These are phyloP conservation scores for Ophiocordyceps polyrhachis-furcata DNA, from an alignment of 2,329 filamentous ascomycete species.

Conservation along the genomic window DNA sequence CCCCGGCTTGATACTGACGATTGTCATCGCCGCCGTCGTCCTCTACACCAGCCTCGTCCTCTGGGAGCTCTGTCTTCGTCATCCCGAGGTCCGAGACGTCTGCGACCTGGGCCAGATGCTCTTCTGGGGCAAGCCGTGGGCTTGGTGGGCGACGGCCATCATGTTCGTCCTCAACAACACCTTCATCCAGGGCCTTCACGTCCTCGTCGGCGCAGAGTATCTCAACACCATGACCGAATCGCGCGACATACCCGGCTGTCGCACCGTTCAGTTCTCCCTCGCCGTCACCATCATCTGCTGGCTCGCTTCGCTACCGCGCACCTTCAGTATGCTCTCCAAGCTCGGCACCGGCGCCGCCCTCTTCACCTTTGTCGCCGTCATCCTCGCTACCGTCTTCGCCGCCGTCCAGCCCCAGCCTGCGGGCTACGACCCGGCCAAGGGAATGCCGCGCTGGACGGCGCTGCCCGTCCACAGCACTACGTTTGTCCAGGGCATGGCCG, in stretches of 20 bases:
- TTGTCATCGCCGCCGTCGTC: slow-evolving; percentile 58
- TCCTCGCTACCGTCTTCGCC: slow-evolving; percentile 68
- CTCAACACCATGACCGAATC: slow-evolving; percentile 71
- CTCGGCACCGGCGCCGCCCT: slow-evolving; percentile 62
- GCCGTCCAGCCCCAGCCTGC: slow-evolving; percentile 58
- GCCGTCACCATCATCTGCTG: slow-evolving; percentile 60
- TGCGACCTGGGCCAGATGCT: slow-evolving; percentile 93
- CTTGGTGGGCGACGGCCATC: slow-evolving; percentile 49
- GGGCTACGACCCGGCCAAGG: slow-evolving; percentile 37
- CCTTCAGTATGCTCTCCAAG: slow-evolving; percentile 63
- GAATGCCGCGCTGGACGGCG: slow-evolving; percentile 44
- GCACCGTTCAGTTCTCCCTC: slow-evolving; percentile 64
- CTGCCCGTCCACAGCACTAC: slow-evolving; percentile 52
- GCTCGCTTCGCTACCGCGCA: slow-evolving; percentile 65
- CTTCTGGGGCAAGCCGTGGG: slow-evolving; percentile 68
- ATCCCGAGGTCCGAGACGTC: slow-evolving; percentile 81
- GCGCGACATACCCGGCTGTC: slow-evolving; percentile 41
- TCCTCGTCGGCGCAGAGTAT: slow-evolving; percentile 69
- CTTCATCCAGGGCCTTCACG: slow-evolving; percentile 70
- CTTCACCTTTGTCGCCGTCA: slow-evolving; percentile 78
- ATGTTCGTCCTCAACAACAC: slow-evolving; percentile 95
- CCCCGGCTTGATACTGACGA: slow-evolving; percentile 64
- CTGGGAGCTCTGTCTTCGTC: slow-evolving; percentile 78
- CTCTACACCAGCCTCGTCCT: slow-evolving; percentile 49
- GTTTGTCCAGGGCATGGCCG: slow-evolving; percentile 67